Base-by-base conservation (phyloP, 2,329 filamentous ascomycete genomes). In the Venturiaceae sp. region DNA sequence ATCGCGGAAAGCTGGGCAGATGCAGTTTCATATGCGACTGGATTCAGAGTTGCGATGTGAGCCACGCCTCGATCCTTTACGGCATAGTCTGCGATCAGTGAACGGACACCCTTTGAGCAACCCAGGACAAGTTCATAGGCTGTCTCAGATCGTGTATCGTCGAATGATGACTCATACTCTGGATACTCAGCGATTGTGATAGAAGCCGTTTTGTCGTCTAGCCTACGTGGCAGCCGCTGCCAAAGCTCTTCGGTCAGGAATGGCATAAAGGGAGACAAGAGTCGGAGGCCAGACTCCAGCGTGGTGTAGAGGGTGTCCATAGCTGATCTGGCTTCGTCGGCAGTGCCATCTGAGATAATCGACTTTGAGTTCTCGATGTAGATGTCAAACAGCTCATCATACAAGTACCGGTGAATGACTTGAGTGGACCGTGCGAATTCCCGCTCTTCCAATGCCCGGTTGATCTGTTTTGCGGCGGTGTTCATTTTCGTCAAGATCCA, bases 321-420 rank as follows among this genome's bases (percentile, higher is more conserved):
- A 28, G 87, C 88, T 53, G 86, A 90, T 63, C 83, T 79, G 67
- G 84, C 83, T 75, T 92, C 84, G 65, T 85, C 85, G 39, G 81
- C 78, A 1, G 83, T 86, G 37, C 89, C 90, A 54, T 90, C 85
- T 58, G 86, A 82, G 64, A 94, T 85, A 67, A 95, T 85, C 39
- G 85, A 80, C 74, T 95, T 95, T 64, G 86, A 90, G 77, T 94
- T 92, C 76, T 92, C 88, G 58, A 94, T 92, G 74, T 89, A 94
- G 58, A 92, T 84, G 65, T 90, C 87, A 67, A 87, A 92, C 9
- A 92, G 78, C 66, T 89, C 80, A 64, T 85, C 84, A 66, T 90
- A 88, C 80, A 87, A 92, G 75, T 89, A 94, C 61, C 83, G 80
- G 74, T 94, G 90, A n/a, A 86, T 77, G 39, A 85, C 79, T 65